These are phyloP conservation scores for Serendipita sp. DNA, from an alignment of 768 basidiomycete genomes.

Conservation along the genomic window DNA sequence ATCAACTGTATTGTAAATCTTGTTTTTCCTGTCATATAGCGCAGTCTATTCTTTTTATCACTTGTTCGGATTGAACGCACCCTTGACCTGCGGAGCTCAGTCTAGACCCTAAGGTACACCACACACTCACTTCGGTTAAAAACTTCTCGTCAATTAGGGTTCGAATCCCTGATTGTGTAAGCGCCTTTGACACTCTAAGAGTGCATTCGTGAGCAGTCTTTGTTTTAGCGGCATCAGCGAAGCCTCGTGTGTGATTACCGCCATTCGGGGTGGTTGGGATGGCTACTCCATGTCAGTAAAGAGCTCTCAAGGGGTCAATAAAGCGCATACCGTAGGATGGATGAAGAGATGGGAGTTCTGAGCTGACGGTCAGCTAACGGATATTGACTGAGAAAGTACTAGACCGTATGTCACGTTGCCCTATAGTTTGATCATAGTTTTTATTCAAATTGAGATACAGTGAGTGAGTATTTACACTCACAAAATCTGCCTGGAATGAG, in stretches of 20 bases:
- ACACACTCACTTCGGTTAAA: conserved; percentile 32
- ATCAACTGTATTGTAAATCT: too few relatives aligned
- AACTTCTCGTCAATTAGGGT: conserved; percentile 55
- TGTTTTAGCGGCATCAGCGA: conserved; percentile 47
- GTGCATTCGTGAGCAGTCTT: conserved; percentile 48
- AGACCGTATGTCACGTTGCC: conserved; percentile 65
- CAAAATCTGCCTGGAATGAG: conserved; percentile 36
- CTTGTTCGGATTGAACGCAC: not conserved
- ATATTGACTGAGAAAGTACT: conserved; percentile 16
- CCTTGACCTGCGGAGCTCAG: not conserved
- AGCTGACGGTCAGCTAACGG: conserved; percentile 11
- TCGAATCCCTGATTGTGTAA: conserved; percentile 54
- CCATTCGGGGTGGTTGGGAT: conserved; percentile 60
- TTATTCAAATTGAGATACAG: not conserved
- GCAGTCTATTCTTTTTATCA: too few relatives aligned
- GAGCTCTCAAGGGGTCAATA: not conserved
- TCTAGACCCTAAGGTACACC: not conserved
- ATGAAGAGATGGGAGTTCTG: conserved; percentile 55
- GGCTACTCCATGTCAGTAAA: conserved; percentile 25
- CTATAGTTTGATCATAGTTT: conserved; percentile 21
- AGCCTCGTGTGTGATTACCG: conserved; percentile 63
- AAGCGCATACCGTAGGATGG: conserved; percentile 48
- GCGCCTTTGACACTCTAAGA: conserved; percentile 49
- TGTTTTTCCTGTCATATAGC: too few relatives aligned
- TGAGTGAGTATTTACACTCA: conserved; percentile 23